Conservation (phyloP, 768 basidiomycete genomes). For the Podaxis sp. region DNA sequence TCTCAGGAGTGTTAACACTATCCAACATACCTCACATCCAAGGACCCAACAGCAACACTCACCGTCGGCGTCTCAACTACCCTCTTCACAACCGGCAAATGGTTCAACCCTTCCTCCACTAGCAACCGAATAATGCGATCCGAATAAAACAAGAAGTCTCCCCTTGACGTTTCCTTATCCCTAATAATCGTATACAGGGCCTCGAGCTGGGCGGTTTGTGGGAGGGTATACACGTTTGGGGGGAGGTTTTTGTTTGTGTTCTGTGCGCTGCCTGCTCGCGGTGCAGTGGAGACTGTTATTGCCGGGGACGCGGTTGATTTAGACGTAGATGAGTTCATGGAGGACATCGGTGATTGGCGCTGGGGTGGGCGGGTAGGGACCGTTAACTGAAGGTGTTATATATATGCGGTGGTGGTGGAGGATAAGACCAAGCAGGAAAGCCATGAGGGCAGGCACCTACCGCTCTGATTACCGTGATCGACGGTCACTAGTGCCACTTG, state of each 20-base stretch:
- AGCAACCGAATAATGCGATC: constrained; percentile 87
- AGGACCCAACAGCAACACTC: constrained; percentile 24
- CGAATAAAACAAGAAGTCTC: constrained; percentile 96
- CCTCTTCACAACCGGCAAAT: constrained; percentile 70
- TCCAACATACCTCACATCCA: background rate
- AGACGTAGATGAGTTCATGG: background rate
- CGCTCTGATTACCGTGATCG: constrained; percentile 8
- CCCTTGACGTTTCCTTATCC: constrained; percentile 81
- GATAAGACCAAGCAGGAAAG: background rate
- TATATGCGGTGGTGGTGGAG: background rate
- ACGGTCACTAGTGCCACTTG: constrained; percentile 7
- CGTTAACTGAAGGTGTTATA: too few relatives aligned
- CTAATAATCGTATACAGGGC: constrained; percentile 95
- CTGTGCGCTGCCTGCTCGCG: constrained; percentile 30
- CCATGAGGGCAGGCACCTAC: constrained; percentile 14
- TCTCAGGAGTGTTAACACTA: constrained; percentile 1
- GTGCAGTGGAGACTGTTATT: constrained; percentile 3
- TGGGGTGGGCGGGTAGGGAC: background rate
- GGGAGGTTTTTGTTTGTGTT: constrained; percentile 51
- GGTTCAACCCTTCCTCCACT: constrained; percentile 88
- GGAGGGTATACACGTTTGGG: constrained; percentile 84
- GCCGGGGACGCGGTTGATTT: background rate
- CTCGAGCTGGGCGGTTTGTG: constrained; percentile 90
- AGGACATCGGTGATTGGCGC: background rate
- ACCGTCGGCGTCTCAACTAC: constrained; percentile 84